Base-by-base conservation (phyloP, 495 filamentous ascomycete species). In the Terfezia claveryi region DNA sequence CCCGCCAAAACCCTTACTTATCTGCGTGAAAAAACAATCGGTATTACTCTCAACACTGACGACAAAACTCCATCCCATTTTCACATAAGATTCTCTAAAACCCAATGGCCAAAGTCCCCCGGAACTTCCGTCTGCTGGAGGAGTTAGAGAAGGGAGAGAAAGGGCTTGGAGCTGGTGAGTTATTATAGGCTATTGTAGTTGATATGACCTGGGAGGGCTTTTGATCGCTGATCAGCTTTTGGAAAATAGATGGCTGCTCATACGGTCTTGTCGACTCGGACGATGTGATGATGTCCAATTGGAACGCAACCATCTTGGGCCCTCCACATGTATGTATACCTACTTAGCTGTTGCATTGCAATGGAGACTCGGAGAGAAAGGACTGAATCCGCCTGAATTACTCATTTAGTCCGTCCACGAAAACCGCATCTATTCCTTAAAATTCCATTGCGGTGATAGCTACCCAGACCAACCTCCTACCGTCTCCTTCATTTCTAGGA, bases 141-240 rank as follows among this genome's bases (percentile, higher is more conserved):
- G 91, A 98, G 79, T 76, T 98, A 3, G 91, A 98, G 74, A 96
- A 95, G 73, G 91, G 91, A 59, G 91, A 98, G 73, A 98, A 96
- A 68, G 91, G 92, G 49, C 73, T 89, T 52, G 88, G 92, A 62
- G 87, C 89, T 71, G 89, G 89, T 94, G 67, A 54, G 68, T 58
- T 52, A 38, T 17, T n/a, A n/a, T n/a, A n/a, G 11, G 56, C 36
- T 11, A 53, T 55, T 8, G 0, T 38, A 14, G 44, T 36, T 53
- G 36, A 12, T 37, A 23, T 11, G 11, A 20, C n/a, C 0, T 17
- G 32, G 20, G 20, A 20, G 2, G 2, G 20, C 20, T 20, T 20
- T 20, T 0, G 2, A 20, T 2, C 20, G 14, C 17, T 38, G 52
- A 23, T 23, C 8, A 32, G 20, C 12, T 37, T 9, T 38, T 16